Percentiles rank a stretch among this genome's conserved stretches.
Evolutionary conservation across 257 asterid genomes (phyloP).

Genomic region (Linderniella brevidens): DNA sequence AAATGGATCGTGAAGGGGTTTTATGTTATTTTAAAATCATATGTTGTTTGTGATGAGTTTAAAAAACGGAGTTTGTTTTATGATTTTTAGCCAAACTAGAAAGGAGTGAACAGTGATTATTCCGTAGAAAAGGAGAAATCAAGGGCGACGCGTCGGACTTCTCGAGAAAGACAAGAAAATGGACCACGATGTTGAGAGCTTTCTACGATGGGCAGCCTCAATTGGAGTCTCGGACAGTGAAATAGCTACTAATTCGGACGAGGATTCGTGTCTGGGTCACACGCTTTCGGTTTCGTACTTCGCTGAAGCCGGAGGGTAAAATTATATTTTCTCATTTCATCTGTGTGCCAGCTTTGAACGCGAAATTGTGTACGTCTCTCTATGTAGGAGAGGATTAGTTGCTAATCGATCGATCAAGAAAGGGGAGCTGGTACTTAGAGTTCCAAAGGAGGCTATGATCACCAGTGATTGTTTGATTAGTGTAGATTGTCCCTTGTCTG

Average conservation of each 20-base stretch:
- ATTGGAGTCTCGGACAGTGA: constrained; percentile 49
- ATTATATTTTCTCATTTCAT: background rate
- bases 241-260: background rate
- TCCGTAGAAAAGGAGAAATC: too few relatives aligned
- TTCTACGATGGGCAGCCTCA: constrained; percentile 57
- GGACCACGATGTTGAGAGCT: constrained; percentile 30
- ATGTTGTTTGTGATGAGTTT: too few relatives aligned
- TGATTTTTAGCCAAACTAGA: too few relatives aligned
- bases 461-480: constrained; percentile 35
- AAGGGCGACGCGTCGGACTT: too few relatives aligned
- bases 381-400: constrained; percentile 76
- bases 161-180: constrained; percentile 9
- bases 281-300: constrained; percentile 41
- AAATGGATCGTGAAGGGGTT: too few relatives aligned
- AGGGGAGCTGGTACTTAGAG: constrained; percentile 71
- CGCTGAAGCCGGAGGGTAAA: constrained; percentile 87
- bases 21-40: too few relatives aligned
- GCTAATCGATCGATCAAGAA: constrained; percentile 50
- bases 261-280: constrained; percentile 23
- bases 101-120: too few relatives aligned
- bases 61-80: too few relatives aligned
- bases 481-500: constrained; percentile 23
- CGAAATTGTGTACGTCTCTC: background rate
- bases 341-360: background rate
- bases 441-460: constrained; percentile 60